Base-by-base conservation (phyloP, 2,329 filamentous ascomycete species). In the Myriosclerotinia curreyana region DNA sequence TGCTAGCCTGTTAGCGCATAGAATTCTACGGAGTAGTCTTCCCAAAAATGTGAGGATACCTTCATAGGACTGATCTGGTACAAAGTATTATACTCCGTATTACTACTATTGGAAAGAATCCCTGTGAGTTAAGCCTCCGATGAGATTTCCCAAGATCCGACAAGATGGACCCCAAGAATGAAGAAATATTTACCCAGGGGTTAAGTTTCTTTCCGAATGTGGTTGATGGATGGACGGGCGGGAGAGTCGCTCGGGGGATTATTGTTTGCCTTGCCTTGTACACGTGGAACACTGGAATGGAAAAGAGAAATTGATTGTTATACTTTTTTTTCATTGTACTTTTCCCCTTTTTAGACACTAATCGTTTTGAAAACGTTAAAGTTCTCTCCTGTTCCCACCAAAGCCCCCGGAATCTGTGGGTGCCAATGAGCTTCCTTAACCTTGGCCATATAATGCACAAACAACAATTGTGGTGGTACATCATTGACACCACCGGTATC, bases 351-450 rank as follows among this genome's bases (percentile, higher is more conserved):
- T 67, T 82, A 93, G 64, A 93, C 89, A 75, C 88, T 92, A 74
- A 94, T 94, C 1, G 90, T 93, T 76, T 90, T 87, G 78, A 93
- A 91, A 56, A 92, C 86, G 74, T 89, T 91, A 77, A 99, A 97
- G 60, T 87, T 86, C 73, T 92, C 89, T 12, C 95, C 95, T 0
- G 95, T 99, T 2, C 92, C 92, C 78, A 98, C 88, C 66, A 98
- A 79, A 42, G 87, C 87, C 38, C 95, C 95, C 0, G 92, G 90
- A 75, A 98, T 96, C 80, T 99, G 95, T 42, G 90, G 90, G 79
- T 98, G 94, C 94, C 95, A 99, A 79, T 99, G 95, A 46, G 93
- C 80, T 79, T 99, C 95, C 84, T 97, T 98, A 64, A 92, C 92
- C 71, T 91, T 88, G 73, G 96, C 90, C 80, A 96, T 92, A 76